These are phyloP conservation scores for Infundibulicybe gibba DNA, from an alignment of 768 basidiomycete species.

Conservation along the genomic window DNA sequence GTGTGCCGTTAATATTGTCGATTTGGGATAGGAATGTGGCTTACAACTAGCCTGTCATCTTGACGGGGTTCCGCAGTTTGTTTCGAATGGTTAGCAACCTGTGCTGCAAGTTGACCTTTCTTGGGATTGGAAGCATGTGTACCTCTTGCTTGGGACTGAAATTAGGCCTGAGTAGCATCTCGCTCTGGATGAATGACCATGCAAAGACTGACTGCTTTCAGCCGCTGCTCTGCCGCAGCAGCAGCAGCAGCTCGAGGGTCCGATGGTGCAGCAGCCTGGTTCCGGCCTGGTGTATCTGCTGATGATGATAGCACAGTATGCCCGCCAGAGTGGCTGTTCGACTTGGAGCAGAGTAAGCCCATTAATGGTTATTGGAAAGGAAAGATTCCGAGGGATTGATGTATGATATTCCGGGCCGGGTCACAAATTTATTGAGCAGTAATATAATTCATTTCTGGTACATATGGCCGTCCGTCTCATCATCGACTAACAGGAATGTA, in stretches of 20 bases:
- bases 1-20: neutral
- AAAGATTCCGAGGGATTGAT: neutral
- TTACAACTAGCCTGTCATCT: slow-evolving; percentile 24
- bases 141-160: slow-evolving; percentile 40
- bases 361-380: slow-evolving; percentile 21
- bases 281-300: slow-evolving; percentile 15
- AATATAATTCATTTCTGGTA: slow-evolving; percentile 7
- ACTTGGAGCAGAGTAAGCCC: slow-evolving; percentile 60
- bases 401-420: no score
- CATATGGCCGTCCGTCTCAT: no score
- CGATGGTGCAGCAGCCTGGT: slow-evolving; percentile 22
- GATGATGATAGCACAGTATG: slow-evolving; percentile 44
- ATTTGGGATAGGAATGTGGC: slow-evolving; percentile 6
- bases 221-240: slow-evolving; percentile 59
- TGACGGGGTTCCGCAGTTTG: slow-evolving; percentile 26
- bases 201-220: slow-evolving; percentile 45
- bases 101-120: slow-evolving; percentile 40
- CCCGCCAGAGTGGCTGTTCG: slow-evolving; percentile 38
- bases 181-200: slow-evolving; percentile 8
- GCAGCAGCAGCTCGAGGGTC: slow-evolving; percentile 55
- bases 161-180: slow-evolving; percentile 12
- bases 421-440: neutral
- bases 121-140: slow-evolving; percentile 42
- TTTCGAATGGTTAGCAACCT: slow-evolving; percentile 37
- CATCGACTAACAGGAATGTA: slow-evolving; percentile 41